A percentile compares a stretch with the other conserved stretches of the same genome.
These are phyloP conservation scores for Arabidopsis lyrata DNA, from an alignment of 441 rosid species.

Conservation along the genomic window DNA sequence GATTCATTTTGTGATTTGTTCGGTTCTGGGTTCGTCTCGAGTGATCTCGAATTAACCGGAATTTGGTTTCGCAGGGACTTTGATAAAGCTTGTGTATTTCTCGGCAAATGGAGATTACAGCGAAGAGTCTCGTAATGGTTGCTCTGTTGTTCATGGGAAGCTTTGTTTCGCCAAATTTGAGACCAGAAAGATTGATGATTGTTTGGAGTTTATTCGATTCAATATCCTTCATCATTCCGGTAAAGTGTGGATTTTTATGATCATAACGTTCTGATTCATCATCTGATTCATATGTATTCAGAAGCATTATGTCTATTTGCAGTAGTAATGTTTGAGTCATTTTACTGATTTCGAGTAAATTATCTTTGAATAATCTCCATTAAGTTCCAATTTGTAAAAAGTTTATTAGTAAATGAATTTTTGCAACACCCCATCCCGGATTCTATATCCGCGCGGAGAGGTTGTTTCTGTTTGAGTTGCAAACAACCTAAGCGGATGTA, in stretches of 20 bases:
- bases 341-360: neutral
- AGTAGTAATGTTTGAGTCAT: neutral
- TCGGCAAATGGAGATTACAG: conserved; percentile 49
- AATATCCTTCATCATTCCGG: conserved; percentile 65
- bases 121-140: conserved; percentile 46
- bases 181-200: conserved; percentile 81
- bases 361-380: neutral
- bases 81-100: conserved; percentile 83
- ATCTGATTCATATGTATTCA: conserved; percentile 7
- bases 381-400: neutral
- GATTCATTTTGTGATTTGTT: neutral
- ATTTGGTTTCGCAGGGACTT: conserved; percentile 60
- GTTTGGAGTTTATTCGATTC: conserved; percentile 72
- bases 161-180: conserved; percentile 86
- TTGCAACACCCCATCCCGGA: neutral
- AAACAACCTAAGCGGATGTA: too few relatives aligned
- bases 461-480: too few relatives aligned
- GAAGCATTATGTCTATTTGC: neutral
- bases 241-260: conserved; percentile 33
- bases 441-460: neutral
- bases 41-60: conserved; percentile 3
- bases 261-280: neutral
- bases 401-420: neutral
- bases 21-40: neutral
- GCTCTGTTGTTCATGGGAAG: conserved; percentile 55